Base-by-base conservation (phyloP, 306 rosid species). In the Prunus dulcis region DNA sequence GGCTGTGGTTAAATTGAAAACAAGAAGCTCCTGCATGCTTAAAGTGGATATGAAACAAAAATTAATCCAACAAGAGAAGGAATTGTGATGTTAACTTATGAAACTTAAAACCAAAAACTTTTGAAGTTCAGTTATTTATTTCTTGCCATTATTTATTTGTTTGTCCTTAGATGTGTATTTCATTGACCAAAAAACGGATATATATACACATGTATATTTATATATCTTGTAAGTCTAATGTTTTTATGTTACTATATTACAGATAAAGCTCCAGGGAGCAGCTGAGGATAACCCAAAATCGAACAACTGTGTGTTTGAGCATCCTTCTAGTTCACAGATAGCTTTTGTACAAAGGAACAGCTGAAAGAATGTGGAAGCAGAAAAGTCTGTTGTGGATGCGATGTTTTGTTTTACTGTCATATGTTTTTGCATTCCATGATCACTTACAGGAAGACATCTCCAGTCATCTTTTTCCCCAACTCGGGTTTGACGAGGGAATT, bases 191-290 rank as follows among this genome's bases (percentile, higher is more conserved):
- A 9, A 27, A 51, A 64, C 22, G n/a, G 12, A 23, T 23, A 23
- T 5, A 67, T 8, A 27, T 27, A 34, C 25, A 23, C 25, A 23
- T 23, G 25, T 23, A 32, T 32, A 32, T 32, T 32, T 32, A 32
- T 5, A 32, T 32, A 45, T 12, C 17, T 32, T 66, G 62, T 56
- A 75, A 30, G 27, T 72, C 62, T 72, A 76, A 57, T 22, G 47
- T 23, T 49, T n/a, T 57, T 25, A 30, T 51, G 50, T 12, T 71
- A 17, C 60, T 18, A n/a, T 50, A 58, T 38, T 73, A 41, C 88
- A 93, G 97, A 85, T 93, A 72, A 86, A 80, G 76, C 82, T 89
- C 47, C 57, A 68, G 74, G n/a, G 85, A 20, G 84, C 71, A 50
- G 79, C 87, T 11, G 73, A 76, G 75, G 66, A 45, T 56, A 86